These are phyloP conservation scores for Botryotinia globosa DNA, from an alignment of 2,329 filamentous ascomycete species.

Conservation along the genomic window DNA sequence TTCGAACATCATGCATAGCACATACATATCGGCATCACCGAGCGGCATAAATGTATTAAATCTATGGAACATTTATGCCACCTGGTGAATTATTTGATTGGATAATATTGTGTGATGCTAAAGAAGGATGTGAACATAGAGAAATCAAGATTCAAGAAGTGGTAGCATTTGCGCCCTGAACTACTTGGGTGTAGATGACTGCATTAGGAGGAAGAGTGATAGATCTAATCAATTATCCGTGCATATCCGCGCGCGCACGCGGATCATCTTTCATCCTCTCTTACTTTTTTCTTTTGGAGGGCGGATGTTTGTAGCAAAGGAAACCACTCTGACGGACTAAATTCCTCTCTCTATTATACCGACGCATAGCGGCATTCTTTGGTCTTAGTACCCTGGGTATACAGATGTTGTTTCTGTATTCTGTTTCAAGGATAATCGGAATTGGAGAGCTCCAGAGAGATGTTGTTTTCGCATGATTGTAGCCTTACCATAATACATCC, in stretches of 20 bases:
- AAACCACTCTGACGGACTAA: neutral
- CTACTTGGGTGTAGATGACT: neutral
- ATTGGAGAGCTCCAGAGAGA: neutral
- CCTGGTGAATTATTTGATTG: neutral
- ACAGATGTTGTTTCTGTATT: neutral
- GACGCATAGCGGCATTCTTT: neutral
- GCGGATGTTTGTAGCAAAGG: neutral
- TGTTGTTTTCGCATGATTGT: neutral
- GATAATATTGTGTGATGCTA: neutral
- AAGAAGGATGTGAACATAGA: neutral
- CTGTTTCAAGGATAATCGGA: neutral
- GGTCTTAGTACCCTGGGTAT: neutral
- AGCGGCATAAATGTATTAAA: conserved; percentile 3
- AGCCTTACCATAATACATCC: neutral
- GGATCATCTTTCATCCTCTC: conserved; percentile 8
- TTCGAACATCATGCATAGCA: neutral
- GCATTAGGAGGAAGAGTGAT: neutral
- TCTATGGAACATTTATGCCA: neutral
- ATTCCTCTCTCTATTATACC: neutral
- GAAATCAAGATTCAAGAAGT: neutral
- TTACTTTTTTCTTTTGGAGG: neutral
- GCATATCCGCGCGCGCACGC: neutral
- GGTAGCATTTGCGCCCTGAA: neutral
- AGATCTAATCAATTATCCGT: neutral
- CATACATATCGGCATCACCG: conserved; percentile 11